Evolutionary conservation across 2,329 filamentous ascomycete genomes (phyloP).

Genomic region (Myriosclerotinia scirpicola): DNA sequence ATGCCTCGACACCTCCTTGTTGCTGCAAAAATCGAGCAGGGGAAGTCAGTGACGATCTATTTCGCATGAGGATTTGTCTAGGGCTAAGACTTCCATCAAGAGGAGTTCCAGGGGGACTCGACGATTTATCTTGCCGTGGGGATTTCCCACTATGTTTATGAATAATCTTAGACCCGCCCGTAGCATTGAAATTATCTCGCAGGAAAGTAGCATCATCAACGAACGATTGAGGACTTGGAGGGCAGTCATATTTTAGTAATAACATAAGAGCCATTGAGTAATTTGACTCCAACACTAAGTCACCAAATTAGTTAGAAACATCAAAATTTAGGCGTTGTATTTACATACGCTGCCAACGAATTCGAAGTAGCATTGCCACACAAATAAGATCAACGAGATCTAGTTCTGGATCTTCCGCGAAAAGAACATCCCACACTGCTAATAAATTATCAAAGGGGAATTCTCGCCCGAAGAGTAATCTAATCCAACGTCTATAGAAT

Average conservation of each 20-base stretch:
- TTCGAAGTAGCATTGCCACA: conserved; percentile 86
- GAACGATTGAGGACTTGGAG: conserved; percentile 72
- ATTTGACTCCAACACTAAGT: conserved; percentile 79
- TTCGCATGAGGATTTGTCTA: conserved; percentile 30
- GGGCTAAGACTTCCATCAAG: conserved; percentile 35
- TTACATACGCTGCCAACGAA: conserved; percentile 79
- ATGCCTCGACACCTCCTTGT: conserved; percentile 60
- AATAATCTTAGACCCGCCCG: conserved; percentile 65
- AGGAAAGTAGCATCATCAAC: conserved; percentile 83
- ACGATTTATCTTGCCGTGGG: conserved; percentile 42
- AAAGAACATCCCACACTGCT: conserved; percentile 85
- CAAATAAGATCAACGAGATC: conserved; percentile 88
- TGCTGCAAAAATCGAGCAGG: conserved; percentile 48
- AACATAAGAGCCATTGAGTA: conserved; percentile 82
- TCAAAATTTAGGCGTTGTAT: neutral
- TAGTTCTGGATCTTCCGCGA: conserved; percentile 78
- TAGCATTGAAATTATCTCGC: conserved; percentile 59
- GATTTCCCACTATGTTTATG: conserved; percentile 66
- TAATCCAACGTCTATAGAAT: conserved; percentile 70
- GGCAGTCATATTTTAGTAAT: conserved; percentile 71
- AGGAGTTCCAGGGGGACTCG: conserved; percentile 37
- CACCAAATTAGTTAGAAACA: neutral
- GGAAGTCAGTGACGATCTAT: conserved; percentile 38
- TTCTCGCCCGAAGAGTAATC: conserved; percentile 88
- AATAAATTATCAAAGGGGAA: conserved; percentile 86